phyloP scores from a whole-genome alignment of 495 filamentous ascomycete genomes.

The Xylaria telfairii region DNA sequence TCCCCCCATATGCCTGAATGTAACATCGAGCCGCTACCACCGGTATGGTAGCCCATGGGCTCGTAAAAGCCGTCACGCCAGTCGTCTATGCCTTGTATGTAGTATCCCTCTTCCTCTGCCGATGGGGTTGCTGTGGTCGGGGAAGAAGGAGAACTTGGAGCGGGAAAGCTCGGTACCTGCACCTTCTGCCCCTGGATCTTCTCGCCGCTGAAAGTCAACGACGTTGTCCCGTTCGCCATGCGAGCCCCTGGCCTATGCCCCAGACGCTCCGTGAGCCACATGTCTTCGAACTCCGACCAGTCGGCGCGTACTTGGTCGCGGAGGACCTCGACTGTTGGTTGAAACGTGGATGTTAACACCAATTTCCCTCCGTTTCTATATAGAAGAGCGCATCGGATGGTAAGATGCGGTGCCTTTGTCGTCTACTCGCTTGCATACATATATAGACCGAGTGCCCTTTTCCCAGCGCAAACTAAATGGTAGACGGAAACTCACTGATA shows the following conservation, averaged over 20 bases:
- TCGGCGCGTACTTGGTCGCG: constrained; percentile 46
- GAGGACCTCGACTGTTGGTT: constrained; percentile 31
- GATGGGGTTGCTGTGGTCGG: constrained; percentile 6
- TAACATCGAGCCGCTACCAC: constrained; percentile 46
- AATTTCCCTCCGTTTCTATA: not conserved
- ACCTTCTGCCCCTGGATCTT: constrained; percentile 25
- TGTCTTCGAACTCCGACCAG: constrained; percentile 52
- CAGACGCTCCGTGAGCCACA: constrained; percentile 56
- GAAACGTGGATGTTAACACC: constrained; percentile 38
- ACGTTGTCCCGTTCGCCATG: constrained; percentile 30
- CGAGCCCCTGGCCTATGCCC: constrained; percentile 47
- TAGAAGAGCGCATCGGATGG: not conserved
- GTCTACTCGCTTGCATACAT: not conserved
- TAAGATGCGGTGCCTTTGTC: not conserved
- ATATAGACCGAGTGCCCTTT: not conserved
- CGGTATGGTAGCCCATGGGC: constrained; percentile 62
- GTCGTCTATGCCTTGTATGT: constrained; percentile 46
- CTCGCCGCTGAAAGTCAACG: constrained; percentile 53
- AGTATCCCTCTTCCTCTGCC: constrained; percentile 34
- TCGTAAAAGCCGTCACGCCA: constrained; percentile 55
- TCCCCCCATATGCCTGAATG: constrained; percentile 50
- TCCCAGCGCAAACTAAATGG: not conserved
- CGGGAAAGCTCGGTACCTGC: not conserved
- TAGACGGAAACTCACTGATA: constrained; percentile 32
- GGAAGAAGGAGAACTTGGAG: not conserved